Evolutionary conservation across 2,329 filamentous ascomycete genomes (phyloP).

Genomic region (Byssoonygena ceratinophila): DNA sequence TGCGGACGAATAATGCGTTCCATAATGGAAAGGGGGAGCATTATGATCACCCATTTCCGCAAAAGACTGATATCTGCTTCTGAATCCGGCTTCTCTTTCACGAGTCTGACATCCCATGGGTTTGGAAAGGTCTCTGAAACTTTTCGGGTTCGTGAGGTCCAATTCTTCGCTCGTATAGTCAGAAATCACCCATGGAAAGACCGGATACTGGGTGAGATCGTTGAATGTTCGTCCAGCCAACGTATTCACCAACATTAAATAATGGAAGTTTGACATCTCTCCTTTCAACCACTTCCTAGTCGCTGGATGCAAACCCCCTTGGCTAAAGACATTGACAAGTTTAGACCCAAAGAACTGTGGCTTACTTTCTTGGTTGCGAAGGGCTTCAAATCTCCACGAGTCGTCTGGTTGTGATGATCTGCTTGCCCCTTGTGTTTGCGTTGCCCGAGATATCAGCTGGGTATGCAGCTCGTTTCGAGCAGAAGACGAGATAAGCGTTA

Average conservation of each 20-base stretch:
- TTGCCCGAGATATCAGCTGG: conserved; percentile 66
- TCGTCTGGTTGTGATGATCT: conserved; percentile 70
- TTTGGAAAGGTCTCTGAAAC: conserved; percentile 83
- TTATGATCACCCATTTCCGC: conserved; percentile 74
- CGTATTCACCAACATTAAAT: conserved; percentile 96
- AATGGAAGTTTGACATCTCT: conserved; percentile 97
- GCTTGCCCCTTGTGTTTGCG: conserved; percentile 62
- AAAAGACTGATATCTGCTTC: conserved; percentile 75
- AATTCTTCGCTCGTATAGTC: conserved; percentile 93
- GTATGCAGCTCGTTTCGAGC: conserved; percentile 70
- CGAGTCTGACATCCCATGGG: conserved; percentile 89
- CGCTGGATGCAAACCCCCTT: conserved; percentile 67
- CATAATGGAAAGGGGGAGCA: conserved; percentile 82
- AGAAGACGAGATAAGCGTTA: conserved; percentile 67
- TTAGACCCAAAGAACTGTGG: conserved; percentile 68
- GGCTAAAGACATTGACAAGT: conserved; percentile 84
- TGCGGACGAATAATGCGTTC: conserved; percentile 95
- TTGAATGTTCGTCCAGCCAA: conserved; percentile 97
- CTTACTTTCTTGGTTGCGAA: conserved; percentile 56
- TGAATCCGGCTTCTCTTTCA: conserved; percentile 65
- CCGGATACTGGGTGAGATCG: conserved; percentile 92
- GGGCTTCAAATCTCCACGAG: conserved; percentile 78
- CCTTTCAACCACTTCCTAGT: conserved; percentile 86
- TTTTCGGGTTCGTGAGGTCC: conserved; percentile 70
- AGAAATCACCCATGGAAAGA: conserved; percentile 93